Conservation (phyloP, 106 monocot species). For the Phalaenopsis equestris region DNA sequence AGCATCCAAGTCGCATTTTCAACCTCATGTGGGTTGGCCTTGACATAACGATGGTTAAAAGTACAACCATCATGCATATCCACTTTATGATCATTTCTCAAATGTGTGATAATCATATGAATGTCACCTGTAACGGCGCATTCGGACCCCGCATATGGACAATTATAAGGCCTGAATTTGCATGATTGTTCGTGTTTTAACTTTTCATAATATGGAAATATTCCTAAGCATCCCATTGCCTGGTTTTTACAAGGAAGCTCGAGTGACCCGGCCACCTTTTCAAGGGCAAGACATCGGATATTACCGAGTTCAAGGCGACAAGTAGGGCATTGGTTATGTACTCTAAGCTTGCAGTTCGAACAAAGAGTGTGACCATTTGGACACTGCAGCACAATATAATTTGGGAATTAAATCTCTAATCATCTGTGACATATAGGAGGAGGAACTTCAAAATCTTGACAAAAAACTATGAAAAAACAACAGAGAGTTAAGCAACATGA, state of each 20-base stretch:
- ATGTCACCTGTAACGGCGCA: constrained; percentile 11
- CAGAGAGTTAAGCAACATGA: neutral
- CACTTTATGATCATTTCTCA: constrained; percentile 13
- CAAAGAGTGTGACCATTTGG: constrained; percentile 18
- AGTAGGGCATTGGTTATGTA: constrained; percentile 13
- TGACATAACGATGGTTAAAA: constrained; percentile 16
- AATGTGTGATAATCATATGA: constrained; percentile 1
- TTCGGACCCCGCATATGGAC: constrained; percentile 10
- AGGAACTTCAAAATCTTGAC: neutral
- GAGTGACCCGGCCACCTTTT: constrained; percentile 9
- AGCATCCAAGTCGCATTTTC: constrained; percentile 10
- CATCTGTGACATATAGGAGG: neutral
- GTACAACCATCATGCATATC: constrained; percentile 8
- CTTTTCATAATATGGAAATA: constrained; percentile 10
- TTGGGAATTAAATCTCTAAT: neutral
- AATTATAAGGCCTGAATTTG: constrained; percentile 18
- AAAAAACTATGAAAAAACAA: neutral
- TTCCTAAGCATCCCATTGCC: constrained; percentile 8
- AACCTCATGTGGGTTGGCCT: constrained; percentile 7
- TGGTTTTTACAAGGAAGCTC: constrained; percentile 17
- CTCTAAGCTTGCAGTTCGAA: constrained; percentile 13
- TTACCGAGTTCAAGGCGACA: constrained; percentile 6
- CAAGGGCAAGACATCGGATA: constrained; percentile 5
- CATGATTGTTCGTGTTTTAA: constrained; percentile 14
- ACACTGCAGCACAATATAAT: constrained; percentile 5